A percentile compares a stretch with the other conserved stretches of the same genome.
Evolutionary conservation across 306 rosid genomes (phyloP).

Genomic region (Citrullus mucosospermus): DNA sequence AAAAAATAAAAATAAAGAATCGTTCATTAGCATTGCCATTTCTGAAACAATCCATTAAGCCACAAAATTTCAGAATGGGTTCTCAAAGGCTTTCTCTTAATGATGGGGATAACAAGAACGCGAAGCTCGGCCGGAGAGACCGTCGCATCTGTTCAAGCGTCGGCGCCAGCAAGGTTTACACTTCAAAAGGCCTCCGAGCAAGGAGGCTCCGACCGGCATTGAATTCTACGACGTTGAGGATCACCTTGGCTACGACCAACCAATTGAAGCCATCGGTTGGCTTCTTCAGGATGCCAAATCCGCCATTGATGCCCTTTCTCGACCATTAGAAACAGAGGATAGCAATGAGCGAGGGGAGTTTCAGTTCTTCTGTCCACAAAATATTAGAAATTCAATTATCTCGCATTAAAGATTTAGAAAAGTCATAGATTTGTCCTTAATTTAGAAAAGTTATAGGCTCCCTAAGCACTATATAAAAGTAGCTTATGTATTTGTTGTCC

Average conservation of each 20-base stretch:
- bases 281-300: background rate
- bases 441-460: too few relatives aligned
- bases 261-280: background rate
- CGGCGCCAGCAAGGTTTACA: background rate
- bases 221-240: conserved; percentile 1
- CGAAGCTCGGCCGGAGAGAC: background rate
- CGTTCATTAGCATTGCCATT: background rate
- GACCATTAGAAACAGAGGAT: background rate
- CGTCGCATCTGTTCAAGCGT: background rate
- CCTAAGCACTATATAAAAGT: too few relatives aligned
- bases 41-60: background rate
- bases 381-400: too few relatives aligned
- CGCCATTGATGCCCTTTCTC: conserved; percentile 1
- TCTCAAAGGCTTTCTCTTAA: background rate
- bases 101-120: background rate
- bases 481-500: too few relatives aligned
- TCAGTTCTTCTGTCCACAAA: background rate
- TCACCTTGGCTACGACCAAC: background rate
- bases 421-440: too few relatives aligned
- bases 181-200: background rate
- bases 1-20: background rate
- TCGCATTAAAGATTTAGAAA: too few relatives aligned
- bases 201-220: background rate
- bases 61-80: background rate
- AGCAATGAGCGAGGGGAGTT: background rate